These are phyloP conservation scores for Panaeolus papilionaceus DNA, from an alignment of 768 basidiomycete genomes.

Conservation along the genomic window DNA sequence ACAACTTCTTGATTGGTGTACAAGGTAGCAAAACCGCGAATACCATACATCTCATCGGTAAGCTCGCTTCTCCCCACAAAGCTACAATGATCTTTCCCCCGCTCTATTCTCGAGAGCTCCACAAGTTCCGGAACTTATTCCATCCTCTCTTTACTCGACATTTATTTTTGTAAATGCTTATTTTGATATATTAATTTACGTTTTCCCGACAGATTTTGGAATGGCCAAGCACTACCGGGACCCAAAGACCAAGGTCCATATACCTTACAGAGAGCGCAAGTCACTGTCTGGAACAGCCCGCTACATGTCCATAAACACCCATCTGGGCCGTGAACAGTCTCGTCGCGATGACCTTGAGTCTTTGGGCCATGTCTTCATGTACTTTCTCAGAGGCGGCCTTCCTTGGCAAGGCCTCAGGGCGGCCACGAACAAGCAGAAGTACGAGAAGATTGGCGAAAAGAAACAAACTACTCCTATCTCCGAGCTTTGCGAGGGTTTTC, in stretches of 20 bases:
- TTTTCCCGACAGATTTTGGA: slow-evolving; percentile 76
- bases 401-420: slow-evolving; percentile 99
- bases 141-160: background rate
- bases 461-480: slow-evolving; percentile 92
- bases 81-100: slow-evolving; percentile 14
- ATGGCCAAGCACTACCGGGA: slow-evolving; percentile 99
- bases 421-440: slow-evolving; percentile 99
- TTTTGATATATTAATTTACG: slow-evolving; percentile 18
- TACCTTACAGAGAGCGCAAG: slow-evolving; percentile 99
- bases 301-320: slow-evolving; percentile 99
- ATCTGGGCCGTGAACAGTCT: slow-evolving; percentile 94
- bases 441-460: slow-evolving; percentile 99
- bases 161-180: slow-evolving; percentile 2
- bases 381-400: slow-evolving; percentile 94
- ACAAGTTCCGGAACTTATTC: background rate
- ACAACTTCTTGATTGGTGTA: slow-evolving; percentile 98
- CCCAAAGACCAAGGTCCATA: slow-evolving; percentile 96
- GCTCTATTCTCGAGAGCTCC: slow-evolving; percentile 18
- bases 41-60: slow-evolving; percentile 85
- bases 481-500: slow-evolving; percentile 96
- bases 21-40: slow-evolving; percentile 92
- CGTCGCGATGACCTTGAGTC: slow-evolving; percentile 97
- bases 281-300: slow-evolving; percentile 95
- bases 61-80: slow-evolving; percentile 33
- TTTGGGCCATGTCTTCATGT: slow-evolving; percentile 99